Base-by-base conservation (phyloP, 805 yeast species). In the Cyberlindnera mississippiensis region DNA sequence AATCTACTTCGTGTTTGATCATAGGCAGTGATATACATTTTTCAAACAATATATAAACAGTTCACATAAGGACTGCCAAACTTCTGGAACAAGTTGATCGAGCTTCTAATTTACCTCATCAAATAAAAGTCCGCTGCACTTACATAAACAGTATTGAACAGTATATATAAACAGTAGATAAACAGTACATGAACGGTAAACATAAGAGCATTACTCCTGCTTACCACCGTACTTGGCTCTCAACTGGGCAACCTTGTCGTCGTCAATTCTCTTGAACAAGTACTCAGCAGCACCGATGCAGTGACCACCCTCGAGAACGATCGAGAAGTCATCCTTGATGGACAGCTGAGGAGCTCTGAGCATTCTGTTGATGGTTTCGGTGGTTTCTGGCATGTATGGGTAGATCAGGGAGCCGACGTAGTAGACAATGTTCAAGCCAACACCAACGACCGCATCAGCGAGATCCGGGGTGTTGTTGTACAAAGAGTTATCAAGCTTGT, bases 351-450 rank as follows among this genome's bases (percentile, higher is more conserved):
- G 96, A 19, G 83, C 91, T 56, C 87, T 85, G 66, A 93, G 74
- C 67, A 88, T 89, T 59, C 80, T 76, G 56, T 74, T 71, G 50
- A 93, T 91, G 50, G 75, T 78, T 35, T 66, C 65, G 8, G 87
- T 64, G 28, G 90, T 84, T 50, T 77, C 89, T 33, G 99, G 99
- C 80, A 93, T 87, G 68, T 74, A 93, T 52, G 99, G 99, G 36
- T 76, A 71, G 41, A 89, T 73, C 39, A 93, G 66, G 1, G 96
- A 80, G 33, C 91, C 78, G n/a, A 93, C 80, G 50, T 88, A 67
- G 67, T 89, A 90, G 37, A 91, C 79, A 60, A 91, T 71, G 68
- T 91, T 93, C 63, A 93, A 71, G 45, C 95, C 97, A 40, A 87
- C 84, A 50, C 86, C 96, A 42, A 93, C 85, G 39, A 91, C 96